Percentiles rank a stretch among this genome's conserved stretches.
Evolutionary conservation across 106 monocot genomes (phyloP).

Genomic region (Dendrobium nobile): DNA sequence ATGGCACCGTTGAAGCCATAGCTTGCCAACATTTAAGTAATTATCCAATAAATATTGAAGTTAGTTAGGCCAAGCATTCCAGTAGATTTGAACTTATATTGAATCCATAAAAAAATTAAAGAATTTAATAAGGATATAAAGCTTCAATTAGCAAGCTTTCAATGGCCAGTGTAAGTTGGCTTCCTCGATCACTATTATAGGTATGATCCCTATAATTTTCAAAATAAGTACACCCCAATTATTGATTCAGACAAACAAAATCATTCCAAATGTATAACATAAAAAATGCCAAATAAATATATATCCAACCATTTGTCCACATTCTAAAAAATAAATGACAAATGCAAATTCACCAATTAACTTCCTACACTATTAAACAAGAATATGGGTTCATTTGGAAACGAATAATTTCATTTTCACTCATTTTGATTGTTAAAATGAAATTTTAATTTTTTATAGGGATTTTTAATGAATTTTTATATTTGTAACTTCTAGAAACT

Average conservation of each 20-base stretch:
- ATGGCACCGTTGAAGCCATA: slow-evolving; percentile 7
- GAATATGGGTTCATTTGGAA: neutral
- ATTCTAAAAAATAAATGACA: neutral
- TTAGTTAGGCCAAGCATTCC: neutral
- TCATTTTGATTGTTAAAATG: no score
- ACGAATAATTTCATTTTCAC: neutral
- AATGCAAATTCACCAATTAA: neutral
- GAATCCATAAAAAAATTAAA: neutral
- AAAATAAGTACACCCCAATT: neutral
- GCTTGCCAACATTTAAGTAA: slow-evolving; percentile 14
- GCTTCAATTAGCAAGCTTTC: slow-evolving; percentile 29
- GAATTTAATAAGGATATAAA: slow-evolving; percentile 21
- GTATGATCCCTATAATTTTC: slow-evolving; percentile 34
- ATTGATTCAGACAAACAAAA: neutral
- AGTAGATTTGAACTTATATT: neutral
- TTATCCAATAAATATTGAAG: neutral
- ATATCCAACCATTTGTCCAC: neutral
- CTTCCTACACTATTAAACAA: neutral
- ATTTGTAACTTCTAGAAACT: no score
- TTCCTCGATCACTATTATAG: slow-evolving; percentile 31
- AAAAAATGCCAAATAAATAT: neutral
- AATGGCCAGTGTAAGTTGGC: slow-evolving; percentile 20
- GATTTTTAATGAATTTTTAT: no score
- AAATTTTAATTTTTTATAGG: no score
- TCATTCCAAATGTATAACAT: neutral